Evolutionary conservation across 2,329 filamentous ascomycete genomes (phyloP), one percentile per base, ranked within the genome.

Genomic region (Thelonectria blattea): DNA sequence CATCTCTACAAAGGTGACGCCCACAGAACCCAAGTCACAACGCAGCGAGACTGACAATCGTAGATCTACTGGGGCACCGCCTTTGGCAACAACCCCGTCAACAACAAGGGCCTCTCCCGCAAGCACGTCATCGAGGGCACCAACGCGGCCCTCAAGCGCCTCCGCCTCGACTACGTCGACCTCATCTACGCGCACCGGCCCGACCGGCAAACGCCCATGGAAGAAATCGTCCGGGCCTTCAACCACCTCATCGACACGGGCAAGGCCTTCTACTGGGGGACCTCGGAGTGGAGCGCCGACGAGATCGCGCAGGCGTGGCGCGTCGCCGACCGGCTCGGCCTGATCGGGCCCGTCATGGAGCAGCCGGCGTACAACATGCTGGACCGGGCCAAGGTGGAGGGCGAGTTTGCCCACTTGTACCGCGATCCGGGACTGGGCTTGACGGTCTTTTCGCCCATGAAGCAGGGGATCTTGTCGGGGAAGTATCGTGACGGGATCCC

Each of bases 81-180:
- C 22, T 85, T 85, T 72, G 86, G 86, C 46, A 80, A 85, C 57
- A 88, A 86, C 71, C 79, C 80, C 11, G 81, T 89, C 61, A 91
- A 91, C 77, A 90, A 90, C 75, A 79, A 80, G 58, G 88, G 88
- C 7, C 81, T 91, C 30, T 88, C 85, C 3, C 81, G 88, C 56
- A 91, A 91, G 75, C 88, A 91, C 75, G 80, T 91, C 55, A 79
- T 91, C 63, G 88, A 91, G 76, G 88, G 87, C 24, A 81, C 87
- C 64, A 80, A 85, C 52, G 79, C 79, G 30, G 85, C 84, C 9
- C 79, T 91, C 30, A 76, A 85, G 69, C 83, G 86, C 27, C 76
- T 88, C 17, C 76, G 78, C 24, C 78, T 88, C 48, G 78, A 83
- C 42, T 88, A 89, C 68, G 88, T 91, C 41, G 89, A 91, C 70